Evolutionary conservation across 306 rosid genomes (phyloP).

Genomic region (Hippophae rhamnoides): DNA sequence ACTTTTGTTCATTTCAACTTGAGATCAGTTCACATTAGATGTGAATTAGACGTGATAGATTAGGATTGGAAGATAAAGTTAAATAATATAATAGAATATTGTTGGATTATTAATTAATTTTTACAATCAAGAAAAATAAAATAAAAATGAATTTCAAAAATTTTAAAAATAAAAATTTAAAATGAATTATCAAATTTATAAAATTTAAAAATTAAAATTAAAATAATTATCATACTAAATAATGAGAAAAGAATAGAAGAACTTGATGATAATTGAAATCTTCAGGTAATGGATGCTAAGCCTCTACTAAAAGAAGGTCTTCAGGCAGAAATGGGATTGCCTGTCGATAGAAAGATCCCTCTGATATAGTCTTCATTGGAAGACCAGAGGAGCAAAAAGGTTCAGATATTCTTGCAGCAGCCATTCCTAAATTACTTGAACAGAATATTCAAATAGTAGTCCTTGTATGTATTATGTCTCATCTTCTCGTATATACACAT

Average conservation of each 20-base stretch:
- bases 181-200: background rate
- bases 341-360: slow-evolving; percentile 63
- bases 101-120: too few species aligned
- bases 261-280: too few species aligned
- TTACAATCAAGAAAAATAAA: too few species aligned
- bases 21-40: background rate
- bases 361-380: slow-evolving; percentile 75
- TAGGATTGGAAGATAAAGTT: too few species aligned
- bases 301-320: slow-evolving; percentile 75
- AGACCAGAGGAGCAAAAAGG: slow-evolving; percentile 99
- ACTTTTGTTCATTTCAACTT: background rate
- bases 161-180: too few species aligned
- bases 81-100: too few species aligned
- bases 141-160: too few species aligned
- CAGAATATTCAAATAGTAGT: slow-evolving; percentile 65
- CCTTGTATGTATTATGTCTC: slow-evolving; percentile 45
- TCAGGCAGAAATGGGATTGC: slow-evolving; percentile 93
- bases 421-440: slow-evolving; percentile 50
- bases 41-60: too few species aligned
- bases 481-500: too few species aligned
- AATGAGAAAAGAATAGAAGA: too few species aligned
- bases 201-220: too few species aligned
- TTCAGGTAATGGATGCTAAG: slow-evolving; percentile 60
- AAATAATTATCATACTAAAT: too few species aligned
- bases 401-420: slow-evolving; percentile 79